Base-by-base conservation (phyloP, 805 yeast genomes). In the Metschnikowia picachoensis region DNA sequence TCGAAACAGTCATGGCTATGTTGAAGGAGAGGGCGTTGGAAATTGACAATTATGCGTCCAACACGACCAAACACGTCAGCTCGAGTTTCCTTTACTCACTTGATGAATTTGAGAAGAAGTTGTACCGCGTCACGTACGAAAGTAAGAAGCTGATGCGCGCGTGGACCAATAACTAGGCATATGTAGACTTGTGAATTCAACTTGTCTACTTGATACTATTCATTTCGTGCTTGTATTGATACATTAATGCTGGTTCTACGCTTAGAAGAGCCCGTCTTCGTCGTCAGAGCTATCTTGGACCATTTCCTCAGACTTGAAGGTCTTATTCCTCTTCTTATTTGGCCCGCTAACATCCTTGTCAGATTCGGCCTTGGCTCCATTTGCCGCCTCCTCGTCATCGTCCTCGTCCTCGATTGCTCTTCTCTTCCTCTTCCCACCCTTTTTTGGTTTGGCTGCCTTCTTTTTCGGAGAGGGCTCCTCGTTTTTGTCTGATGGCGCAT, bases 21-120 rank as follows among this genome's bases (percentile, higher is more conserved):
- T 59, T 87, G 28, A 75, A 80, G 46, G 77, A 76, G 38, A 70
- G 98, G 35, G 78, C 90, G 0, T 78, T 81, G 44, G 85, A 79
- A 59, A 80, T 91, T 28, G 83, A 83, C 60, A 91, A 85, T 59
- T 78, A 74, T 55, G 89, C 95, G 12, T 69, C 70, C 39, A 79
- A 78, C 46, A 66, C 77, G 27, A 65, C 69, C 48, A 72, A 77
- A 61, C 77, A 75, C 53, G 68, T 78, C 48, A 67, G 69, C 48
- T 65, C 65, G 50, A 68, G 74, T 44, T 86, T 90, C 55, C 56
- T 87, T 37, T 70, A 77, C 48, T 80, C 83, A 4, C 67, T 90
- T 50, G 97, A 90, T 60, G 88, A 83, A 57, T 83, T 79, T 60
- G 97, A 90, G 58, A 83, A 79, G 61, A 65, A 63, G 30, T 57